These are phyloP conservation scores for Phytophthora idaei DNA, from an alignment of 352 stramenopile genomes.

Conservation along the genomic window DNA sequence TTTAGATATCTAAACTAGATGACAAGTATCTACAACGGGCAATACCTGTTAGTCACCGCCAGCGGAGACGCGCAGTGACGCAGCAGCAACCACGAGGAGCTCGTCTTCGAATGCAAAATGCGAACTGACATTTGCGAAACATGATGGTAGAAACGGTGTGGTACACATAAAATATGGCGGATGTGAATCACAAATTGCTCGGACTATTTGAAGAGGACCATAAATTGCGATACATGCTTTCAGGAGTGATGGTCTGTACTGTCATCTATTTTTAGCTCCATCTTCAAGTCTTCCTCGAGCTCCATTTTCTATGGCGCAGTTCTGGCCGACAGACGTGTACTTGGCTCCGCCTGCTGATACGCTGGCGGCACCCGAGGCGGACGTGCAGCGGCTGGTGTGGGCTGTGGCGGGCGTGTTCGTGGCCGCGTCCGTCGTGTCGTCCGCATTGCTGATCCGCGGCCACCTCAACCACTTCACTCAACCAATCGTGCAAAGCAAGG, in stretches of 20 bases:
- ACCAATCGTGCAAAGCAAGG: conserved; percentile 95
- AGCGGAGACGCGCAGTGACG: conserved; percentile 26
- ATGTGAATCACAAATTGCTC: too few relatives aligned
- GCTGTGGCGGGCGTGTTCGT: conserved; percentile 92
- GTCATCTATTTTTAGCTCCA: conserved; percentile 19
- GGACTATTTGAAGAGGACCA: too few relatives aligned
- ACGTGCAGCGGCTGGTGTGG: conserved; percentile 79
- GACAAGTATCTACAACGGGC: too few relatives aligned
- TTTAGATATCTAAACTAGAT: too few relatives aligned
- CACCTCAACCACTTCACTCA: conserved; percentile 93
- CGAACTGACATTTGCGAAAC: background rate
- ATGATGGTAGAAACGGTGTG: conserved; percentile 17
- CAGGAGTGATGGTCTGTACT: background rate
- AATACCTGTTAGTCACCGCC: background rate
- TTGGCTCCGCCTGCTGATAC: conserved; percentile 26
- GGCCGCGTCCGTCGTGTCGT: conserved; percentile 86
- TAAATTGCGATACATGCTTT: too few relatives aligned
- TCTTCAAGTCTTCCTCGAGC: conserved; percentile 7
- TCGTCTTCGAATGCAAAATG: conserved; percentile 25
- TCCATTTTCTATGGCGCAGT: conserved; percentile 19
- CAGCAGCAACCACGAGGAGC: conserved; percentile 23
- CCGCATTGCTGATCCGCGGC: conserved; percentile 89
- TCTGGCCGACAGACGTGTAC: conserved; percentile 24
- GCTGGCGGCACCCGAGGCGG: conserved; percentile 48
- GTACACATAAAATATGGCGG: background rate